phyloP scores from a whole-genome alignment of 2,329 filamentous ascomycete genomes.

The Trichoderma sp. region DNA sequence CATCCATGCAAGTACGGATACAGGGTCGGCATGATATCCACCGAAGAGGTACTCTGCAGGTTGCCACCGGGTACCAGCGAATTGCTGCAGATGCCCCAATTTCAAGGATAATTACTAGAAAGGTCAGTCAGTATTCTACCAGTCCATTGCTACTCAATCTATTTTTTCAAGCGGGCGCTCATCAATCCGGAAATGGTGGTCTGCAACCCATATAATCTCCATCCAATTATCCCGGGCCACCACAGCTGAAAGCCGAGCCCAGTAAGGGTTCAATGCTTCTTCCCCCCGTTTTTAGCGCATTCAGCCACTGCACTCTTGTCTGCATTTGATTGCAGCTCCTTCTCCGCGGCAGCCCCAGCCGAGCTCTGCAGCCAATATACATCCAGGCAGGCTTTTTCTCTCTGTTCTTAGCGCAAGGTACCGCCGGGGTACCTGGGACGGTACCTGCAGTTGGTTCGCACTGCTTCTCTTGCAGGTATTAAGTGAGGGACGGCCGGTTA shows the following conservation, averaged over 20 bases:
- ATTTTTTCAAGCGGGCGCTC: not conserved
- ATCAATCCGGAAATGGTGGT: not conserved
- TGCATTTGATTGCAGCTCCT: slow-evolving; percentile 2
- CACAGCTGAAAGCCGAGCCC: not conserved
- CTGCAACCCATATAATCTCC: not conserved
- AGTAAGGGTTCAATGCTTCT: not conserved
- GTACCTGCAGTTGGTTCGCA: slow-evolving; percentile 3
- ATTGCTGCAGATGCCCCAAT: too few relatives aligned
- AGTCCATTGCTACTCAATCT: not conserved
- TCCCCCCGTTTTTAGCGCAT: not conserved
- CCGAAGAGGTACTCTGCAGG: not conserved
- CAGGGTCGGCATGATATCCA: not conserved
- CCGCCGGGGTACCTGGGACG: not conserved
- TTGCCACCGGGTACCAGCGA: not conserved
- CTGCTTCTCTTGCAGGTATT: not conserved
- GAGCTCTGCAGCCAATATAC: slow-evolving; percentile 6
- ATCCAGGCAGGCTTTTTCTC: not conserved
- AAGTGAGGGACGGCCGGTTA: not conserved
- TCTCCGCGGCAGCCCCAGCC: slow-evolving; percentile 17
- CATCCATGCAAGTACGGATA: not conserved
- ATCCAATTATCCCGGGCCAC: not conserved
- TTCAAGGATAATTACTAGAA: not conserved
- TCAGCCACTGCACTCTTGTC: not conserved
- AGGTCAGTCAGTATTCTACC: not conserved
- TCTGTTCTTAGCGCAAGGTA: not conserved